Percentiles rank a stretch among this genome's conserved stretches.
Evolutionary conservation across 1,284 basidiomycete genomes (phyloP).

Genomic region (Trametes polyzona): DNA sequence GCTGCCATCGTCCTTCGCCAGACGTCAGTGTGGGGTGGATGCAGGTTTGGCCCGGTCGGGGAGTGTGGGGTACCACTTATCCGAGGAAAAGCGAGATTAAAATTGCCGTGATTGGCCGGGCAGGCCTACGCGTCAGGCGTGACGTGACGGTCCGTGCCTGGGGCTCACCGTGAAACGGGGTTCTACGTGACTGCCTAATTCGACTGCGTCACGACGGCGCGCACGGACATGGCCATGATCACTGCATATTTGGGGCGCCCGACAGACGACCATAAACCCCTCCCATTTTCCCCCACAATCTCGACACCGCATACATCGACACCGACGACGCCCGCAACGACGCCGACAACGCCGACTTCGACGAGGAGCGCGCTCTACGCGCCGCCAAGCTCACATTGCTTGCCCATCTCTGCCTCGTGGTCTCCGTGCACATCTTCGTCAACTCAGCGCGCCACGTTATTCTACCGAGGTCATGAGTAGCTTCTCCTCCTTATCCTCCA

Average conservation of each 20-base stretch:
- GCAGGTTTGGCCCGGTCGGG: background rate
- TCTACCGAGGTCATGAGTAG: constrained; percentile 32
- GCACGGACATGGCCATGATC: constrained; percentile 11
- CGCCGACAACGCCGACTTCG: constrained; percentile 17
- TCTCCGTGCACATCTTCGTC: constrained; percentile 24
- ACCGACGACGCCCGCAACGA: constrained; percentile 10
- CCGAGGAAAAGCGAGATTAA: constrained; percentile 12
- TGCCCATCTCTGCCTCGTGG: constrained; percentile 31
- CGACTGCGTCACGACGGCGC: constrained; percentile 10
- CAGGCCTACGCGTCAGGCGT: background rate
- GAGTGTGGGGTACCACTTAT: constrained; percentile 10
- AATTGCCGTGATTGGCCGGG: constrained; percentile 2
- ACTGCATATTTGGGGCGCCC: constrained; percentile 21
- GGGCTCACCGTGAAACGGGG: constrained; percentile 20
- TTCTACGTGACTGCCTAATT: constrained; percentile 5
- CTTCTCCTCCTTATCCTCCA: constrained; percentile 30
- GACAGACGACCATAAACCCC: background rate
- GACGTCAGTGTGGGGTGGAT: constrained; percentile 14
- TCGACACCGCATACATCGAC: constrained; percentile 12
- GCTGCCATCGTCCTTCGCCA: background rate
- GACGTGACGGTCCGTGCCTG: constrained; percentile 13
- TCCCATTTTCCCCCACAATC: constrained; percentile 18
- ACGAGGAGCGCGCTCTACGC: constrained; percentile 23
- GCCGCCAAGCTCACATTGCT: constrained; percentile 15
- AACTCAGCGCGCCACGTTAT: constrained; percentile 37